These are phyloP conservation scores for Quercus tomentella DNA, from an alignment of 331 rosid species.

Conservation along the genomic window DNA sequence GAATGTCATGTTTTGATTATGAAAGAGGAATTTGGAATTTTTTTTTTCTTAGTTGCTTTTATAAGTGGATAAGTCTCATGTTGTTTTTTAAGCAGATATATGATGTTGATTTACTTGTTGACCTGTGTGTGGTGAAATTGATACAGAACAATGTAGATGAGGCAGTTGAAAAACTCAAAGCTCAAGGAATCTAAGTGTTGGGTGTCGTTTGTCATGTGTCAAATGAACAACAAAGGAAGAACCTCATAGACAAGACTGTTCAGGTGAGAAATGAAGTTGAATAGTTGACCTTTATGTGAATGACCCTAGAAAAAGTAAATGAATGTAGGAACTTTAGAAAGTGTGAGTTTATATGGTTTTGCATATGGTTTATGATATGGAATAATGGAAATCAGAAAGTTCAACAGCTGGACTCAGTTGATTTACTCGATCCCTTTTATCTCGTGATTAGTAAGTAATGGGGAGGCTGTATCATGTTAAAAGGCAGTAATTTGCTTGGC, in stretches of 20 bases:
- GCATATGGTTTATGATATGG: not conserved
- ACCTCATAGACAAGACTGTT: constrained; percentile 61
- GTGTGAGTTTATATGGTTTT: not conserved
- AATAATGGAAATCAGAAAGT: not conserved
- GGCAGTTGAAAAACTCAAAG: constrained; percentile 66
- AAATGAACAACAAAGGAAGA: constrained; percentile 69
- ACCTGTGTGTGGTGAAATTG: constrained; percentile 8
- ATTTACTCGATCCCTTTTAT: not conserved
- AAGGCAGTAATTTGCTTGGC: not conserved
- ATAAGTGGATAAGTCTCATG: too few species aligned
- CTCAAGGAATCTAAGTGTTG: constrained; percentile 63
- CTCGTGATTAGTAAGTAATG: not conserved
- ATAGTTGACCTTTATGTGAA: not conserved
- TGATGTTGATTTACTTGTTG: not conserved
- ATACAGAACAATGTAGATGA: constrained; percentile 83
- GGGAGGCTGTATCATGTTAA: not conserved
- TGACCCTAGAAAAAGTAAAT: not conserved
- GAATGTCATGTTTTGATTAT: too few species aligned
- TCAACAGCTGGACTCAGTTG: not conserved
- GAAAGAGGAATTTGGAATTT: not conserved
- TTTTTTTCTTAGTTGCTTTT: too few species aligned
- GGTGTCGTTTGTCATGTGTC: constrained; percentile 90
- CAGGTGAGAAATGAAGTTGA: constrained; percentile 38
- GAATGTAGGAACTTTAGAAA: not conserved
- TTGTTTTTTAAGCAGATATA: not conserved